phyloP scores from a whole-genome alignment of 2,329 filamentous ascomycete genomes.

The Microsporum audouinii region DNA sequence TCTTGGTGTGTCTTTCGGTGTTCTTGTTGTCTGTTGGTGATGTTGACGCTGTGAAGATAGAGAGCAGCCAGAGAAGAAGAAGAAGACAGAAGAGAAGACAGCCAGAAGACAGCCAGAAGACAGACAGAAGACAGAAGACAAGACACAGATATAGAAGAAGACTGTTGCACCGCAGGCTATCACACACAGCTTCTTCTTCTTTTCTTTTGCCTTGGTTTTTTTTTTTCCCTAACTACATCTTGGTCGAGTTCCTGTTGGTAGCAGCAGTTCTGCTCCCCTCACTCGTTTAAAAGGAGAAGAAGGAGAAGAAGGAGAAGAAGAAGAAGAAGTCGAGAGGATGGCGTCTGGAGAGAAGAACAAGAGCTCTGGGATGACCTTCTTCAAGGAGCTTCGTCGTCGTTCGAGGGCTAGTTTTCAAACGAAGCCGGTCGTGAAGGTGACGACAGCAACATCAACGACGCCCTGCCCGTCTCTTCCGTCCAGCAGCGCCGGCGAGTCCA shows the following conservation, averaged over 20 bases:
- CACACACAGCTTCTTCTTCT: not conserved
- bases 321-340: not conserved
- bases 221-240: not conserved
- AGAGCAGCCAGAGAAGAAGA: not conserved
- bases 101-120: not conserved
- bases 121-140: not conserved
- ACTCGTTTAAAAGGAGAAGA: not conserved
- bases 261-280: not conserved
- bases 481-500: constrained; percentile 17
- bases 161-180: not conserved
- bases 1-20: not conserved
- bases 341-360: not conserved
- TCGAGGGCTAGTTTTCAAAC: constrained; percentile 61
- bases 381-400: constrained; percentile 65
- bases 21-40: not conserved
- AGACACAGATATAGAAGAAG: not conserved
- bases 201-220: not conserved
- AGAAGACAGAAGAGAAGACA: not conserved
- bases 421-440: constrained; percentile 14
- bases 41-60: not conserved
- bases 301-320: not conserved
- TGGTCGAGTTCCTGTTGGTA: not conserved
- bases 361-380: constrained; percentile 44
- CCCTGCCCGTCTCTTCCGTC: constrained; percentile 27
- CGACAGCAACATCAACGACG: not conserved